Base-by-base conservation (phyloP, 1,284 basidiomycete genomes). In the Fomitopsis pinicola region DNA sequence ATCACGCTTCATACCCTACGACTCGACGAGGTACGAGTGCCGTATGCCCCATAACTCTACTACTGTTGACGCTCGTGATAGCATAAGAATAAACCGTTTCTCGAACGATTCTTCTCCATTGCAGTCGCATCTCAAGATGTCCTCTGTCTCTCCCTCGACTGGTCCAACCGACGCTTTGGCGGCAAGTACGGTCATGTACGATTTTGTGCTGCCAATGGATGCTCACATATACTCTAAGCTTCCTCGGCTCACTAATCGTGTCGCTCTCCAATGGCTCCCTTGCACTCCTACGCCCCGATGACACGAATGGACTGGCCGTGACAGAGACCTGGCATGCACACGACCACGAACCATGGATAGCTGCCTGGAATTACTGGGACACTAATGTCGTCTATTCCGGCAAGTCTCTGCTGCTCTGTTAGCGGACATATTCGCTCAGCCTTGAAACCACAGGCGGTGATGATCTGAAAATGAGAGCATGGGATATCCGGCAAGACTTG, bases 341-440 rank as follows among this genome's bases (percentile, higher is more conserved):
- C 71, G 94, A 95, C 63, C 89, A 87, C 69, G 97, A 99, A 72
- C 92, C 97, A 0, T 99, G 97, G 97, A 88, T 95, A 54, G 87
- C 89, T 0, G 88, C 92, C 0, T 99, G 93, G 87, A 86, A 98
- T 71, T 89, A 91, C 66, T 95, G 92, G 89, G 77, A 93, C 62
- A 76, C 80, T 0, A 85, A 87, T 66, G 74, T 90, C 15, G 80
- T 97, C 2, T 98, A 94, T 79, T 95, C 94, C 15, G 96, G 95
- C 91, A 61, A 48, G 74, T 63, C 28, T 10, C 44, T 53, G 28
- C 42, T 28, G 6, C 14, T 12, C 33, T 33, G 8, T 33, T 33
- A 8, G 30, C 5, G 30, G 30, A 33, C 30, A 33, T 33, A 33
- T 5, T 33, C 30, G 8, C 30, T 33, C 30, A 33, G 30, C 30